Evolutionary conservation across 257 asterid species (phyloP), one percentile per base, ranked within the genome.

Genomic region (Plectranthus barbatus): DNA sequence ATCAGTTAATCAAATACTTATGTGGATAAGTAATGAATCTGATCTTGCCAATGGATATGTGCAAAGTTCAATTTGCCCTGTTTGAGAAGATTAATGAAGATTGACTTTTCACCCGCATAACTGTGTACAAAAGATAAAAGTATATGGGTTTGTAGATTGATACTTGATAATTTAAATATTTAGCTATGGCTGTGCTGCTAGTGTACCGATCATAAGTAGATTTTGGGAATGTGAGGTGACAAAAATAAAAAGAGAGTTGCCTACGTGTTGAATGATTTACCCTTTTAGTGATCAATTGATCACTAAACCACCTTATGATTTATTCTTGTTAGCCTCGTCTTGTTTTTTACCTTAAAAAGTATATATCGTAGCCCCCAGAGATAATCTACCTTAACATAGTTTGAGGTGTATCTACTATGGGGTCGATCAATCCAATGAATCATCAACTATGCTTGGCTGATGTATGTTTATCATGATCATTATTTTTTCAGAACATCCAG

Each of bases 401-500:
- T 44, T 54, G 12, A 29, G 50, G 17, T 53, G 49, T 6, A 18
- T 21, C 47, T 45, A 34, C 29, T 17, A 54, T 0, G 1, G 39
- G 20, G 29, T 41, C 19, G 26, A 58, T 41, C 29, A 59, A 19
- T n/a, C 62, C 64, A 24, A 2, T 37, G 37, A 34, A 9, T 20
- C 23, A 41, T n/a, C 31, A 26, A 18, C 20, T 6, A 13, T 58
- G 68, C 19, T 46, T 48, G 46, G 14, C 39, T 72, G 49, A 71
- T 60, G 41, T 47, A 36, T 15, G 40, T 31, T 73, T 66, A 48
- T 70, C 24, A 34, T 59, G 67, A 40, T 58, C 6, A 56, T 50
- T 42, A 50, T 12, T 74, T 31, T 56, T 74, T 47, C 96, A 91
- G 96, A 91, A 40, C 81, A 91, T 65, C 85, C 85, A 6, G 91